Base-by-base conservation (phyloP, 768 basidiomycete genomes). In the Kwoniella heveanensis region DNA sequence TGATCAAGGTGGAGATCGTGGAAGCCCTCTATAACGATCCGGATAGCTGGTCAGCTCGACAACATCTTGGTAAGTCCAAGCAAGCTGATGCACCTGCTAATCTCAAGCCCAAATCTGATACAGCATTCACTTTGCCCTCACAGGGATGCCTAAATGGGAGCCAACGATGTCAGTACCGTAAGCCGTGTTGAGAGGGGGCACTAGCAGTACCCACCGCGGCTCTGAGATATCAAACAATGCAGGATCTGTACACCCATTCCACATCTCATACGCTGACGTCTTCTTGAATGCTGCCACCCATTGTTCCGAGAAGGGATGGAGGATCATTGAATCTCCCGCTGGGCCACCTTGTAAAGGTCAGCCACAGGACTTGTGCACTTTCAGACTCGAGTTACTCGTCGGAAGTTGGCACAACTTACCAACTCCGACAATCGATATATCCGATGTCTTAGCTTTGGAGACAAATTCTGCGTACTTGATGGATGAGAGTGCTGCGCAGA, bases 141-240 rank as follows among this genome's bases (percentile, higher is more conserved):
- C 94, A 96, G 39, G 95, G 95, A 80, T 98, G 95, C 53, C 93
- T 93, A 29, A 44, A 30, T 24, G 10, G 3, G 5, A 4, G 2
- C 0, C 2, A 51, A 51, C 32, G 32, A 7, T 24, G 37, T 12
- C 12, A 37, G 26, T 39, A 25, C 8, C 9, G 17, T 39, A 27
- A 56, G 25, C 10, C n/a, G n/a, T n/a, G n/a, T n/a, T n/a, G n/a
- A n/a, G n/a, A n/a, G n/a, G n/a, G n/a, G n/a, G n/a, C n/a, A n/a
- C n/a, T n/a, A n/a, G 57, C n/a, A 44, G 12, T 21, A 76, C 82
- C 26, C 65, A 92, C 92, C 90, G 84, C 36, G 95, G 90, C 78
- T 99, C 96, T 57, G 95, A 86, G 52, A 98, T 90, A 76, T 99
- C 96, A 75, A 99, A 99, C 12, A 98, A 81, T 65, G 92, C 83